Evolutionary conservation across 2,329 filamentous ascomycete genomes (phyloP).

Genomic region (Colletotrichum chrysophilum): DNA sequence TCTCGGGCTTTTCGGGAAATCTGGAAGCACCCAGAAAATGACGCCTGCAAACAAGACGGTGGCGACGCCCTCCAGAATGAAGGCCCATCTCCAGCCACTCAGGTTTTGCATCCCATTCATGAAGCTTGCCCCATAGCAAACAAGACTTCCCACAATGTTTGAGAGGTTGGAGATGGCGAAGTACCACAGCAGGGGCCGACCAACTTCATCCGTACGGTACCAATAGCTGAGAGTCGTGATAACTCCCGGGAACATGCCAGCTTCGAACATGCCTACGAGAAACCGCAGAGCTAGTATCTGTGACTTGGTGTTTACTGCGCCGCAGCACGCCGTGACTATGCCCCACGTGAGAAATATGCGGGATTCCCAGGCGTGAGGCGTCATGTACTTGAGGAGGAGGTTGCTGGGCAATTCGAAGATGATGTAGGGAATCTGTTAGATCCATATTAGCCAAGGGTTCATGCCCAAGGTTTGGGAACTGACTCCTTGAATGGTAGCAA

Average conservation of each 20-base stretch:
- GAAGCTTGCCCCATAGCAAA: neutral
- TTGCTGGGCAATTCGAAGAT: conserved; percentile 44
- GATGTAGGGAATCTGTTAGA: conserved; percentile 38
- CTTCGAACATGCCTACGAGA: conserved; percentile 35
- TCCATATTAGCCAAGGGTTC: neutral
- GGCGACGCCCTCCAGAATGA: neutral
- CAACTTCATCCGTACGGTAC: neutral
- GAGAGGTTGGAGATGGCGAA: neutral
- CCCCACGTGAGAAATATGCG: conserved; percentile 42
- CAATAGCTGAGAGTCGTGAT: neutral
- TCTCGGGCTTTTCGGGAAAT: conserved; percentile 33
- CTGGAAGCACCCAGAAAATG: neutral
- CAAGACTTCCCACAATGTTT: neutral
- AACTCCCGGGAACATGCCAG: neutral
- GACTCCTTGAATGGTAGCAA: neutral
- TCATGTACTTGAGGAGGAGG: conserved; percentile 37
- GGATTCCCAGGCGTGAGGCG: conserved; percentile 37
- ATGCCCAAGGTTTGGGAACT: neutral
- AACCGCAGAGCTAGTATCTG: conserved; percentile 42
- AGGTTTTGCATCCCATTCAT: neutral
- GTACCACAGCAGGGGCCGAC: neutral
- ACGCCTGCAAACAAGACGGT: neutral
- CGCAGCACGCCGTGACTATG: conserved; percentile 39
- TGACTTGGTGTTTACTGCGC: conserved; percentile 39
- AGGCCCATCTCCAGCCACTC: neutral